Evolutionary conservation across 371 early-diverging fungal species (phyloP), one percentile per base, ranked within the genome.

Genomic region (Paramicrosporidium saccamoebae): DNA sequence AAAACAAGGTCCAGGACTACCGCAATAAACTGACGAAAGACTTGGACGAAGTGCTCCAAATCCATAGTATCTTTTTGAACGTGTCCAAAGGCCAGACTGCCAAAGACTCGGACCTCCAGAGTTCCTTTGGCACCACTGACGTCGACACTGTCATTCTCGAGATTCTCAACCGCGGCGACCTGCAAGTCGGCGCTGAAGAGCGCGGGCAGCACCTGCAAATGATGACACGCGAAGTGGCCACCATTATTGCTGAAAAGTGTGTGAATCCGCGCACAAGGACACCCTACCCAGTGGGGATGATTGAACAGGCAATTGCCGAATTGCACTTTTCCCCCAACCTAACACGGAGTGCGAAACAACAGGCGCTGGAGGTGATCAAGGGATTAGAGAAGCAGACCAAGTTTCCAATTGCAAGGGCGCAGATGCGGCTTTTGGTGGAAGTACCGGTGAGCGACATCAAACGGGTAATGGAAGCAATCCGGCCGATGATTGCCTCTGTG

Each of bases 1-100:
- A 81, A 41, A 94, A 94, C 58, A 90, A 94, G 48, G 82, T 86
- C n/a, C 44, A 72, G 35, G 86, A 92, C 41, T 92, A 79, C 77
- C 52, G 90, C 15, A 66, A 48, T 17, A 65, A 71, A 24, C 65
- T 81, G 72, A 88, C 86, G 32, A 82, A 77, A 15, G 81, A 94
- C 47, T 39, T 94, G 7, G 78, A 81, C 36, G 72, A 90, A 38
- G 86, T 94, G 14, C 44, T 94, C 25, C 95, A 94, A 39, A 74
- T 72, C 14, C 64, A 74, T 45, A 58, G 50, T 24, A 64, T 94
- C 2, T 94, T 81, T 44, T 31, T 58, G 20, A 94, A 90, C 37
- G 92, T 90, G 8, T 78, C 81, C 12, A 88, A 88, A 43, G 92
- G 92, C 3, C 77, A 81, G 41, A 58, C 67, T 0, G 82, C 90